A percentile compares a stretch with the other conserved stretches of the same genome.
Evolutionary conservation across 768 basidiomycete genomes (phyloP).

Genomic region (Amanita muscaria): DNA sequence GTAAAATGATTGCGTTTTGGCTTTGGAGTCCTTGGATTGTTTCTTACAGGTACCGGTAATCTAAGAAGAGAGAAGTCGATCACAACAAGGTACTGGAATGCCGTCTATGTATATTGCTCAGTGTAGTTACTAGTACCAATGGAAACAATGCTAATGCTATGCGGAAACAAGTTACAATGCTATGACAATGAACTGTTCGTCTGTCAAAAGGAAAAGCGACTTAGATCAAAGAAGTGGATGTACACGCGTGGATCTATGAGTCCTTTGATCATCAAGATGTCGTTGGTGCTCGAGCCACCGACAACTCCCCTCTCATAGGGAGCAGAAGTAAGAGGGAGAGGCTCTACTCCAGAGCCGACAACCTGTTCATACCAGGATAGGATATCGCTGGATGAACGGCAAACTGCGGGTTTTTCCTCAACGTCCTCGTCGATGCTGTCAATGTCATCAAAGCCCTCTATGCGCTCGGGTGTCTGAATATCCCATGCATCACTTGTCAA

Average conservation of each 20-base stretch:
- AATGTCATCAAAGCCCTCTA: conserved; percentile 1
- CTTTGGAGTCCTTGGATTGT: too few relatives aligned
- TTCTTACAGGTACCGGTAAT: too few relatives aligned
- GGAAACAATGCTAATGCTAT: too few relatives aligned
- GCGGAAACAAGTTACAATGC: too few relatives aligned
- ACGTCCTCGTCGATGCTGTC: conserved; percentile 4
- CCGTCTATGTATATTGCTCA: too few relatives aligned
- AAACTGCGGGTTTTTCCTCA: conserved; percentile 6
- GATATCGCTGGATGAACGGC: conserved; percentile 4
- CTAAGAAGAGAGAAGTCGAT: too few relatives aligned
- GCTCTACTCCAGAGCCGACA: conserved; percentile 5
- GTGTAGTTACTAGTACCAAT: too few relatives aligned
- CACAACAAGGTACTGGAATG: too few relatives aligned
- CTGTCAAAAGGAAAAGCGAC: not conserved
- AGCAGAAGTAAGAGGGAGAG: conserved; percentile 10
- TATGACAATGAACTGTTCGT: too few relatives aligned
- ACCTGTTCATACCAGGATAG: too few relatives aligned
- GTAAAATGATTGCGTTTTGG: too few relatives aligned
- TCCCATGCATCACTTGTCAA: conserved; percentile 3
- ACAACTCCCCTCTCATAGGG: conserved; percentile 15
- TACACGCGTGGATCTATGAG: conserved; percentile 10
- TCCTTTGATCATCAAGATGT: conserved; percentile 12
- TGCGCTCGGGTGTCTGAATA: not conserved
- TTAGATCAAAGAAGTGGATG: conserved; percentile 5
- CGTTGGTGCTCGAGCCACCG: conserved; percentile 9